Conservation (phyloP, 1,284 basidiomycete species). For the Microbotryum silenes-acaulis region DNA sequence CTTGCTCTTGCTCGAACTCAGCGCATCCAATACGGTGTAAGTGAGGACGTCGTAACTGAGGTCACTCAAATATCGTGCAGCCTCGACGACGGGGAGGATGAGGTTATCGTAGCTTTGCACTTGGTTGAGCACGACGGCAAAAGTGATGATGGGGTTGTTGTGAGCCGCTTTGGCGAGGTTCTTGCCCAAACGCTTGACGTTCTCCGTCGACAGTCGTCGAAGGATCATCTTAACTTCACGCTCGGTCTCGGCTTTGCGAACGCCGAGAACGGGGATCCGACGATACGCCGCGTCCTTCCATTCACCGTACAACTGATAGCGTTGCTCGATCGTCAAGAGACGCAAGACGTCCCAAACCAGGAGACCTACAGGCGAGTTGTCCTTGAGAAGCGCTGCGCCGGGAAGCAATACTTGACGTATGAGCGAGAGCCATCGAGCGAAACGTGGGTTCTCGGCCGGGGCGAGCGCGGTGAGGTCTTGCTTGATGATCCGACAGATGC, state of each 20-base stretch:
- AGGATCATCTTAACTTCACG: slow-evolving; percentile 61
- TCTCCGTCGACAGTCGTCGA: slow-evolving; percentile 64
- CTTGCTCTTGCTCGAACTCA: slow-evolving; percentile 66
- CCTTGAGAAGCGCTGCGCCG: slow-evolving; percentile 71
- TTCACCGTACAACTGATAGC: slow-evolving; percentile 90
- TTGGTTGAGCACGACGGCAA: slow-evolving; percentile 81
- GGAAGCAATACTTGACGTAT: slow-evolving; percentile 76
- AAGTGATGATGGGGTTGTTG: slow-evolving; percentile 87
- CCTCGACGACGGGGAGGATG: slow-evolving; percentile 80
- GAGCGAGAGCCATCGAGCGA: slow-evolving; percentile 63
- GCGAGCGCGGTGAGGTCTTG: not conserved
- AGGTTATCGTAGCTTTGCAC: slow-evolving; percentile 96
- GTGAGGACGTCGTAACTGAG: slow-evolving; percentile 92
- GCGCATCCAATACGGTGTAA: slow-evolving; percentile 77
- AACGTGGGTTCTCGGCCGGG: slow-evolving; percentile 3
- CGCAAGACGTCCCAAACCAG: slow-evolving; percentile 81
- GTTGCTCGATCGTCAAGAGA: slow-evolving; percentile 65
- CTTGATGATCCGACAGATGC: slow-evolving; percentile 12
- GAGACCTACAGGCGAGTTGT: slow-evolving; percentile 74
- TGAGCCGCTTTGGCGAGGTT: slow-evolving; percentile 90
- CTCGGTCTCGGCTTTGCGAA: slow-evolving; percentile 48
- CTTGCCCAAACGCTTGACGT: slow-evolving; percentile 70
- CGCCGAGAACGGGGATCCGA: slow-evolving; percentile 42
- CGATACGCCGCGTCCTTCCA: slow-evolving; percentile 67
- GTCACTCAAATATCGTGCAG: slow-evolving; percentile 77